phyloP scores from a whole-genome alignment of 371 early-diverging fungal species.

The Apophysomyces trapeziformis region DNA sequence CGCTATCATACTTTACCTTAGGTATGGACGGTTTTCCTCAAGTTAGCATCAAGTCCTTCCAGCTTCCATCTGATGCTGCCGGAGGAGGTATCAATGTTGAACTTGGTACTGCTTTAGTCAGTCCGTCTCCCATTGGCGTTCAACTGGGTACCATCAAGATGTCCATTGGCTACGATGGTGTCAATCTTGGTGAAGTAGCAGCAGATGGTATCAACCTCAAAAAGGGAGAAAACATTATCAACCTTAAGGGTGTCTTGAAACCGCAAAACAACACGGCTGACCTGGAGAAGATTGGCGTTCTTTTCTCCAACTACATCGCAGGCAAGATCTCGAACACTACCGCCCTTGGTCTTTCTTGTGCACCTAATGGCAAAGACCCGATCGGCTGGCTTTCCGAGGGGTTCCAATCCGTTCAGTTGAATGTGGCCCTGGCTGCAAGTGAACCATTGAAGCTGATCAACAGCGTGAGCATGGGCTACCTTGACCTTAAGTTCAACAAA shows the following conservation, averaged over 20 bases:
- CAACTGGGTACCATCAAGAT: conserved; percentile 61
- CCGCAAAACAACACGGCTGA: conserved; percentile 54
- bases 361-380: conserved; percentile 61
- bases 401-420: conserved; percentile 56
- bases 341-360: conserved; percentile 61
- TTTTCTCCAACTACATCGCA: conserved; percentile 62
- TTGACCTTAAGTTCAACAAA: conserved; percentile 55
- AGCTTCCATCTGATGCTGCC: conserved; percentile 63
- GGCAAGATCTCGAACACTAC: conserved; percentile 54
- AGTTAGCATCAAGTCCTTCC: conserved; percentile 58
- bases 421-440: conserved; percentile 52
- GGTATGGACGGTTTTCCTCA: conserved; percentile 64
- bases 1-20: conserved; percentile 1
- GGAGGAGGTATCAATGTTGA: conserved; percentile 60
- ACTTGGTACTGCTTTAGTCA: conserved; percentile 57
- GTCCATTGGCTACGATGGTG: conserved; percentile 54
- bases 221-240: conserved; percentile 53
- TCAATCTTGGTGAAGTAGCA: conserved; percentile 54
- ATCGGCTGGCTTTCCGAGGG: conserved; percentile 64
- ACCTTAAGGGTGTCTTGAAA: conserved; percentile 56
- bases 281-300: conserved; percentile 48
- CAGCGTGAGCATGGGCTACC: conserved; percentile 55
- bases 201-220: conserved; percentile 51
- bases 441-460: conserved; percentile 56
- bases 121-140: conserved; percentile 66